These are phyloP conservation scores for Trichocomaceae sp. DNA, from an alignment of 2,329 filamentous ascomycete genomes.

Conservation along the genomic window DNA sequence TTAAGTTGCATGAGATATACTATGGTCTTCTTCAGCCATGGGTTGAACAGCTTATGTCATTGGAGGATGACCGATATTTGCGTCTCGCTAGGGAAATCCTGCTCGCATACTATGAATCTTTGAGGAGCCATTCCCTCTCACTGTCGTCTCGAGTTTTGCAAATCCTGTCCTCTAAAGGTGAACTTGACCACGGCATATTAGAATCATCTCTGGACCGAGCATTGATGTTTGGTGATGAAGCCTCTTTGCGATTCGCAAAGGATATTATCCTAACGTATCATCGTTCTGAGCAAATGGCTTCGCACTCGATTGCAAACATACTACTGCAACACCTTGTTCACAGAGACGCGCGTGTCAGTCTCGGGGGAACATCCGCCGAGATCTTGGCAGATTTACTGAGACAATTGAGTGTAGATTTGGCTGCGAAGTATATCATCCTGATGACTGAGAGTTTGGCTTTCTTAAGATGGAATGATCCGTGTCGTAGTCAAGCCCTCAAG, in stretches of 20 bases:
- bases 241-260: constrained; percentile 21
- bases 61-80: background rate
- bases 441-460: constrained; percentile 28
- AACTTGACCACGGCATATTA: constrained; percentile 16
- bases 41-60: constrained; percentile 24
- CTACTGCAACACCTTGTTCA: constrained; percentile 16
- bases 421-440: constrained; percentile 24
- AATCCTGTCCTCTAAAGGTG: background rate
- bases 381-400: constrained; percentile 14
- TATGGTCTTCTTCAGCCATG: constrained; percentile 25
- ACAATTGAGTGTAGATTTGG: constrained; percentile 20
- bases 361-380: background rate
- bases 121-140: constrained; percentile 3
- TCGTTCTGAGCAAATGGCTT: background rate
- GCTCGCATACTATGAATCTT: constrained; percentile 3
- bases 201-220: constrained; percentile 27
- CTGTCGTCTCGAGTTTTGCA: constrained; percentile 1
- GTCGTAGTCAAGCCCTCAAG: constrained; percentile 19
- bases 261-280: constrained; percentile 28
- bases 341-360: background rate
- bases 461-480: constrained; percentile 15
- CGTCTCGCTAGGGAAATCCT: constrained; percentile 7
- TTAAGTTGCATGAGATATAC: constrained; percentile 28
- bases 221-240: constrained; percentile 9
- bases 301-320: constrained; percentile 22